Evolutionary conservation across 129 eudicot species (phyloP), one percentile per base, ranked within the genome.

Genomic region (Daucus carota): DNA sequence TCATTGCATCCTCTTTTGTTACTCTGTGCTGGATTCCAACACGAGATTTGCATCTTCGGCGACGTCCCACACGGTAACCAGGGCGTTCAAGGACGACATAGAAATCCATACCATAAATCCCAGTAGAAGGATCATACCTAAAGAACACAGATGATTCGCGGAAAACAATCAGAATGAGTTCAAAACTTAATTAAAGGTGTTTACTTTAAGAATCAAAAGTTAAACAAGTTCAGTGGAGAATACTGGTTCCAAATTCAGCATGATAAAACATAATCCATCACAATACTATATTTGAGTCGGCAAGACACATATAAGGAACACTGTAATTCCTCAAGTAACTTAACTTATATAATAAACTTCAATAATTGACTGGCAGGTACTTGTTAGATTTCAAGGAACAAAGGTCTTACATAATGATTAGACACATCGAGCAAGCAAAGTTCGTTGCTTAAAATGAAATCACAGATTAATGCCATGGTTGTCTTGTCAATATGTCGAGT

Each of bases 61-160:
- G 70, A 63, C 70, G 70, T 29, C 70, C 70, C 70, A 63, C 70
- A 29, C 70, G 70, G 70, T 63, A 63, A 13, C 70, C 70, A 14
- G 70, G 70, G 13, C 70, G 70, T 63, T 63, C 70, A 63, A 63
- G 70, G 31, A 63, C 70, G 8, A 63, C 70, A 63, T 12, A 63
- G 40, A 63, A 63, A 63, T 63, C 70, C 70, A 63, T 63, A 63
- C 70, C 70, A 63, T 63, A 63, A 63, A 63, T 63, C 7, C 70
- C 70, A 15, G 70, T 63, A 1, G 70, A 63, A 63, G 70, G 70
- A 38, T 63, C 70, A 63, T 63, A 63, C 40, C 70, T 63, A 17
- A 63, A 2, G 0, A 63, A 63, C 9, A 63, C 16, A 46, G 15
- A 12, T 46, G 16, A 40, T 24, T 45, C 3, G 18, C 18, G 18